phyloP scores from a whole-genome alignment of 345 rosid species.

The Turritis glabra region DNA sequence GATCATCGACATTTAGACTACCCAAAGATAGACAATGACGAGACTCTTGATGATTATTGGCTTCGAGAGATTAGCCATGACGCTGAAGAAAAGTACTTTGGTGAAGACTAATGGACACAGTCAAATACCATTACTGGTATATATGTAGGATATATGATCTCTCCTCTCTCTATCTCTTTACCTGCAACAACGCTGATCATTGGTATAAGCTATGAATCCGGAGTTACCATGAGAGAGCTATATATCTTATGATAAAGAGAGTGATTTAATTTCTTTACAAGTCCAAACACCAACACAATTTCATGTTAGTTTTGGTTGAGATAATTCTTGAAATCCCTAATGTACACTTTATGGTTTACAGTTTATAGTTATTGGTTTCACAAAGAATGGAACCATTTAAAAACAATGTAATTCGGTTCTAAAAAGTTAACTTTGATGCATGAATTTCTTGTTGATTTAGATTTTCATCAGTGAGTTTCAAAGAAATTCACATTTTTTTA shows the following conservation, averaged over 20 bases:
- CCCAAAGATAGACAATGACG: conserved; percentile 81
- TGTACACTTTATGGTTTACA: too few species aligned
- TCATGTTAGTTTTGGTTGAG: conserved; percentile 14
- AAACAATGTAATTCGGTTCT: too few species aligned
- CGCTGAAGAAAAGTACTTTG: conserved; percentile 93
- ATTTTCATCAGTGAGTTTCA: too few species aligned
- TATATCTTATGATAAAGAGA: neutral
- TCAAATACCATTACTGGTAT: neutral
- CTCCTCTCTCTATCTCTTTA: neutral
- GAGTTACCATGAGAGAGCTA: neutral
- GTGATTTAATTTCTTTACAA: neutral
- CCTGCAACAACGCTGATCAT: neutral
- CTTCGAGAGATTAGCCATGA: conserved; percentile 68
- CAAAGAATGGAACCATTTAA: too few species aligned
- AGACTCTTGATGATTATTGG: conserved; percentile 95
- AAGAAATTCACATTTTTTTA: too few species aligned
- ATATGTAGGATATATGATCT: conserved; percentile 4
- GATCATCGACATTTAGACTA: conserved; percentile 83
- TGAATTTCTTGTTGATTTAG: too few species aligned
- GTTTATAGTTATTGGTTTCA: too few species aligned
- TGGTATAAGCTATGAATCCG: neutral
- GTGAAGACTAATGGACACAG: conserved; percentile 25
- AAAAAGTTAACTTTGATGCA: too few species aligned
- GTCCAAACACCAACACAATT: neutral
- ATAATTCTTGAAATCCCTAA: neutral